These are phyloP conservation scores for Pharus latifolius DNA, from an alignment of 176 grass and related monocot genomes.

Conservation along the genomic window DNA sequence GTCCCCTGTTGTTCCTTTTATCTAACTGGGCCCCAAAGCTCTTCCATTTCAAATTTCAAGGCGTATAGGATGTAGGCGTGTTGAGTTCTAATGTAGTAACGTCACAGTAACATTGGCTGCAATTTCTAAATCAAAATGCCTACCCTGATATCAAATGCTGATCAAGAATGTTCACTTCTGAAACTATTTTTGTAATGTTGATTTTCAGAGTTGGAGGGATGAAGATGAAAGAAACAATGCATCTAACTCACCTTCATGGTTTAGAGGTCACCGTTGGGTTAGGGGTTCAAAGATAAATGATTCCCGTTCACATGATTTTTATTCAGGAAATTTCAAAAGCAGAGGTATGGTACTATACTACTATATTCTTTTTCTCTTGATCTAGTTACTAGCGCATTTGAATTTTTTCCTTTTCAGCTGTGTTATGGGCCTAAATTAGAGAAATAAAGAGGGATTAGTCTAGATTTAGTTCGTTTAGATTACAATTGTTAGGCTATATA, in stretches of 20 bases:
- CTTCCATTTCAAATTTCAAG: neutral
- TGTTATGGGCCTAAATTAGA: too few relatives aligned
- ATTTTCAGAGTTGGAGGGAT: constrained; percentile 66
- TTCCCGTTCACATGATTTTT: constrained; percentile 28
- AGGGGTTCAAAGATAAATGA: constrained; percentile 37
- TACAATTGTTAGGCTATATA: too few relatives aligned
- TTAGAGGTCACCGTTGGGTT: constrained; percentile 74
- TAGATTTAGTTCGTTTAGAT: too few relatives aligned
- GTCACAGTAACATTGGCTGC: neutral
- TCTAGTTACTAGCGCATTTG: neutral
- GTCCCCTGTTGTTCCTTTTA: neutral
- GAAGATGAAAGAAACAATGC: constrained; percentile 48
- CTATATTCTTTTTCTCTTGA: neutral
- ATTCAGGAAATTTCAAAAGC: constrained; percentile 37
- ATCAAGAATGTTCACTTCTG: constrained; percentile 5
- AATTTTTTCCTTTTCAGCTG: constrained; percentile 14
- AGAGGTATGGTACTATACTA: constrained; percentile 19
- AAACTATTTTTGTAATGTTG: constrained; percentile 4
- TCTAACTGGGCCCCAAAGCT: neutral
- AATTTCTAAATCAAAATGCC: neutral
- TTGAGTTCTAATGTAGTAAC: neutral
- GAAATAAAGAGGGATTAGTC: too few relatives aligned
- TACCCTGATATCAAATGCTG: neutral
- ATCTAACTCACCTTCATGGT: constrained; percentile 56
- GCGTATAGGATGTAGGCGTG: neutral